A percentile compares a stretch with the other conserved stretches of the same genome.
These are phyloP conservation scores for Heliosperma pusillum DNA, from an alignment of 148 eudicot genomes.

Conservation along the genomic window DNA sequence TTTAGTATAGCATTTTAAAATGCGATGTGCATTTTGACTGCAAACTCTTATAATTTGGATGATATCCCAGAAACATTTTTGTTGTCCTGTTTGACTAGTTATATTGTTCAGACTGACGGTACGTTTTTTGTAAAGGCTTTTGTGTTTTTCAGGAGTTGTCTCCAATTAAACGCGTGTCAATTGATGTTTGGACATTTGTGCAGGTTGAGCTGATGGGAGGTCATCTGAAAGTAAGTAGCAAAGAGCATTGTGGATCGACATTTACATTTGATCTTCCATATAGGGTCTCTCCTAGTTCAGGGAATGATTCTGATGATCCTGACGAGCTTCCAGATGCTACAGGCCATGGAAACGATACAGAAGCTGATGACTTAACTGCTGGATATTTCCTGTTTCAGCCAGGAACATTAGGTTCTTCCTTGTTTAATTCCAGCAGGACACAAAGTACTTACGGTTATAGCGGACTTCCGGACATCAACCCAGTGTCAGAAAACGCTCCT, in stretches of 20 bases:
- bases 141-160: background rate
- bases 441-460: conserved; percentile 30
- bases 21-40: background rate
- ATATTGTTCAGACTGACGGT: background rate
- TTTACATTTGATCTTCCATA: conserved; percentile 81
- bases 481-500: conserved; percentile 26
- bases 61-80: background rate
- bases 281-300: conserved; percentile 48
- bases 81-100: background rate
- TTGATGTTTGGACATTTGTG: conserved; percentile 6
- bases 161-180: background rate
- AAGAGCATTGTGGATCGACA: conserved; percentile 66
- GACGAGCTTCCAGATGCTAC: conserved; percentile 56
- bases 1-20: background rate
- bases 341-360: conserved; percentile 33
- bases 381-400: conserved; percentile 69
- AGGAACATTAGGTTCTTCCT: conserved; percentile 52
- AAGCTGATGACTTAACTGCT: conserved; percentile 39
- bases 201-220: conserved; percentile 98
- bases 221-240: conserved; percentile 69
- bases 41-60: background rate
- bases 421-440: conserved; percentile 45
- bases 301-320: conserved; percentile 57
- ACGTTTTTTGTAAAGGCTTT: background rate
- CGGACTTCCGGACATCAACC: conserved; percentile 31